Conservation (phyloP, 768 basidiomycete species). For the Tremella mesenterica region DNA sequence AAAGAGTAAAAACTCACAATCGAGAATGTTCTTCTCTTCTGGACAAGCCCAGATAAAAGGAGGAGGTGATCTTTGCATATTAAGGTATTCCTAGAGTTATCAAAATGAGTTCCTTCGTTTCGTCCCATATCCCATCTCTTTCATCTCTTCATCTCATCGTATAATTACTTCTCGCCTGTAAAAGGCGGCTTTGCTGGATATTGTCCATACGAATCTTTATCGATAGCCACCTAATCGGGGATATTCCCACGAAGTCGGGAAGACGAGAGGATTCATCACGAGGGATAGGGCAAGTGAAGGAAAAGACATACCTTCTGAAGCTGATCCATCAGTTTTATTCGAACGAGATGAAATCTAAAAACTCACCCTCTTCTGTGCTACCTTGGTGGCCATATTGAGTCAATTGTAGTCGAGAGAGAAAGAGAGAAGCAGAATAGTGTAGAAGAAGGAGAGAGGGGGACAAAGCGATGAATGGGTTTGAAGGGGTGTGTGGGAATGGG, state of each 20-base stretch:
- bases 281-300: not conserved
- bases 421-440: not conserved
- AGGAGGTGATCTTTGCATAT: constrained; percentile 84
- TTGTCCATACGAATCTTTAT: no score
- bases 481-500: no score
- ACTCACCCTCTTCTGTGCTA: constrained; percentile 42
- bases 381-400: constrained; percentile 38
- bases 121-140: not conserved
- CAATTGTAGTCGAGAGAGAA: not conserved
- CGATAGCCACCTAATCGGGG: not conserved
- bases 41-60: constrained; percentile 93
- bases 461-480: no score
- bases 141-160: not conserved
- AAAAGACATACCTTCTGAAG: constrained; percentile 7
- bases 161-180: no score
- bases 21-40: constrained; percentile 95
- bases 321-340: not conserved
- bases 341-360: not conserved
- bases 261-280: not conserved
- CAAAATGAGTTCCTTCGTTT: not conserved
- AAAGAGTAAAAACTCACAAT: constrained; percentile 57
- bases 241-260: not conserved
- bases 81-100: constrained; percentile 13
- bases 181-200: no score
- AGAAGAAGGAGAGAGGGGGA: not conserved